Base-by-base conservation (phyloP, 805 yeast genomes). In the Saccharomycopsis lassenensis region DNA sequence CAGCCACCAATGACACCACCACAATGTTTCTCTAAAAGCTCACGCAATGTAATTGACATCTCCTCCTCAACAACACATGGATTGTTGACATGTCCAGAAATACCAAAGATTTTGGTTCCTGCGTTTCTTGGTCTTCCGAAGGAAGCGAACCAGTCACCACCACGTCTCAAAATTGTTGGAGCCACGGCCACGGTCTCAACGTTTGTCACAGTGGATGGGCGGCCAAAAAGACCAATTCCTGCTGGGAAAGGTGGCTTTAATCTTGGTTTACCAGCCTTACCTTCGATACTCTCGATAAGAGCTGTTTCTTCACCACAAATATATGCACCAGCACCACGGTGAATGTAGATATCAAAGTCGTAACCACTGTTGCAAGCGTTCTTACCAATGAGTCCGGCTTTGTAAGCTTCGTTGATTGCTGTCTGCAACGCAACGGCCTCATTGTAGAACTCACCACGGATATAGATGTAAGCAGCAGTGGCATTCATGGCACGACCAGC, bases 211-310 rank as follows among this genome's bases (percentile, higher is more conserved):
- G 94, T 84, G 22, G 87, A 74, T 47, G 94, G 94, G 58, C 94
- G 73, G 52, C 94, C 94, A 49, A 80, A 84, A 38, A 84, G 65
- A 51, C 94, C 94, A 41, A 83, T 89, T 52, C 93, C 94, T 24
- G 94, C 94, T 24, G 94, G 94, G 72, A 84, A 84, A 46, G 94
- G 94, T 24, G 94, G 94, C 74, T 84, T 84, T 57, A 84, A 70
- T 61, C 94, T 75, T 48, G 94, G 94, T 62, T 84, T 84, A 47
- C 94, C 94, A 40, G 91, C 93, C 61, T 84, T 84, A 50, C 94
- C 94, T 63, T 84, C 94, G 37, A 84, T 65, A 3, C 87, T 77
- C 63, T 84, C 94, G 54, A 84, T 82, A 55, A 84, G 63, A 4
- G 93, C 86, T 29, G 94, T 84, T 61, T 84, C 94, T 61, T 84